These are phyloP conservation scores for Pisolithus tinctorius DNA, from an alignment of 768 basidiomycete species.

Conservation along the genomic window DNA sequence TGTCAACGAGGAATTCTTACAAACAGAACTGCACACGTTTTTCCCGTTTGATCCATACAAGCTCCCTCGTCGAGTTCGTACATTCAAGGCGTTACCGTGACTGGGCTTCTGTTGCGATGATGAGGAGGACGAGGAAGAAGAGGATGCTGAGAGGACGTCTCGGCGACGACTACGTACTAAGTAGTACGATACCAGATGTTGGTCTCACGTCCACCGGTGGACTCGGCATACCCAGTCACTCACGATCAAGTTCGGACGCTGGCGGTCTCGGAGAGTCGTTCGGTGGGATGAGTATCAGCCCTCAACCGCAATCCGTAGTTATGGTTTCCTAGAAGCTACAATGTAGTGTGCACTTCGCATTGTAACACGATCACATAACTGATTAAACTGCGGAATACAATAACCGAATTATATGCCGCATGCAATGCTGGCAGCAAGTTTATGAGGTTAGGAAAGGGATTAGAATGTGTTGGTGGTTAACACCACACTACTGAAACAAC, in stretches of 20 bases:
- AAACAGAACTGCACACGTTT: conserved; percentile 81
- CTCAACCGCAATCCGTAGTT: conserved; percentile 27
- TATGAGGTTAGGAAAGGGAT: no score
- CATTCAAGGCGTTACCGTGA: conserved; percentile 85
- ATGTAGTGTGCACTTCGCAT: background rate
- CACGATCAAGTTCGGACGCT: conserved; percentile 29
- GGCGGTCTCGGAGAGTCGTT: conserved; percentile 59
- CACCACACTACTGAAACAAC: no score
- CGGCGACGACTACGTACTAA: conserved; percentile 21
- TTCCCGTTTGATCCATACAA: conserved; percentile 99
- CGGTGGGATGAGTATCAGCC: conserved; percentile 83
- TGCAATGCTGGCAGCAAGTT: no score
- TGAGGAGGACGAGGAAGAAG: conserved; percentile 64
- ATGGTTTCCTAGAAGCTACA: conserved; percentile 8
- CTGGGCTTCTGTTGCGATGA: conserved; percentile 77
- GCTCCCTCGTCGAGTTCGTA: conserved; percentile 69
- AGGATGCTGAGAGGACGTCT: conserved; percentile 50
- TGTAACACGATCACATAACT: no score
- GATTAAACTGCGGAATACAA: background rate
- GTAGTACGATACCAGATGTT: background rate
- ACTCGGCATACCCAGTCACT: conserved; percentile 17
- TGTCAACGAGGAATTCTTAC: conserved; percentile 32
- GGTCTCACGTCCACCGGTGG: conserved; percentile 5
- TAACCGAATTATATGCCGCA: background rate
- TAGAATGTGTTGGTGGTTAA: no score